Evolutionary conservation across 1,139 yeast species (phyloP).

Genomic region (Blastobotrys capitulatus): DNA sequence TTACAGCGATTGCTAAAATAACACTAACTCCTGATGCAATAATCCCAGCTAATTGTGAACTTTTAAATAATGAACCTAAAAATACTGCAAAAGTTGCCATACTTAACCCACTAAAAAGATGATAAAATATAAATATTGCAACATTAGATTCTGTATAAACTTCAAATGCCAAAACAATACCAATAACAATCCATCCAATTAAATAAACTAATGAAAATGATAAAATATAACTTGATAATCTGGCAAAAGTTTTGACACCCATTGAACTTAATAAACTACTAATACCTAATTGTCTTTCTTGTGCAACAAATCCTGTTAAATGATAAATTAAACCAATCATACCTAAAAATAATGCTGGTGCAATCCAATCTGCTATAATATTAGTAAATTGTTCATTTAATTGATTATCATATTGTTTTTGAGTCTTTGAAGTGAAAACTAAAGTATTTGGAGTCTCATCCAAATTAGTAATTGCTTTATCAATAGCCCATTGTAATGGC

Average conservation of each 20-base stretch:
- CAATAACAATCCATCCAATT: constrained; percentile 33
- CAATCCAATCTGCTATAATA: constrained; percentile 29
- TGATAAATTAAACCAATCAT: constrained; percentile 37
- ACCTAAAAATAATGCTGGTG: constrained; percentile 34
- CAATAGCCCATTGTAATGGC: constrained; percentile 37
- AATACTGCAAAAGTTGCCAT: constrained; percentile 32
- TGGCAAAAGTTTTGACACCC: constrained; percentile 28
- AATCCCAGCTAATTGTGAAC: constrained; percentile 35
- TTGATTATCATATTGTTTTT: constrained; percentile 23
- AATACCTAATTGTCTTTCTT: constrained; percentile 33
- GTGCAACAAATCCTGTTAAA: constrained; percentile 32
- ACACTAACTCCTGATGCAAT: constrained; percentile 31
- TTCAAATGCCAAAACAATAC: constrained; percentile 22
- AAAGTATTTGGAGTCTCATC: constrained; percentile 27
- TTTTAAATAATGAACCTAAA: constrained; percentile 30
- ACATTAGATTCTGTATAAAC: constrained; percentile 27
- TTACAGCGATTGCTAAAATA: constrained; percentile 31
- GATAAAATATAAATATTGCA: constrained; percentile 31
- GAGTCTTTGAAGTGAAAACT: constrained; percentile 30
- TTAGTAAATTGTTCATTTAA: constrained; percentile 27
- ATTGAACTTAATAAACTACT: constrained; percentile 30
- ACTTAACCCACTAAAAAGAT: constrained; percentile 32
- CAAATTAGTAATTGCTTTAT: constrained; percentile 29
- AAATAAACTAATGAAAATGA: constrained; percentile 30
- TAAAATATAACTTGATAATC: constrained; percentile 27